phyloP scores from a whole-genome alignment of 1,139 yeast genomes.

The Diutina pseudorugosa region DNA sequence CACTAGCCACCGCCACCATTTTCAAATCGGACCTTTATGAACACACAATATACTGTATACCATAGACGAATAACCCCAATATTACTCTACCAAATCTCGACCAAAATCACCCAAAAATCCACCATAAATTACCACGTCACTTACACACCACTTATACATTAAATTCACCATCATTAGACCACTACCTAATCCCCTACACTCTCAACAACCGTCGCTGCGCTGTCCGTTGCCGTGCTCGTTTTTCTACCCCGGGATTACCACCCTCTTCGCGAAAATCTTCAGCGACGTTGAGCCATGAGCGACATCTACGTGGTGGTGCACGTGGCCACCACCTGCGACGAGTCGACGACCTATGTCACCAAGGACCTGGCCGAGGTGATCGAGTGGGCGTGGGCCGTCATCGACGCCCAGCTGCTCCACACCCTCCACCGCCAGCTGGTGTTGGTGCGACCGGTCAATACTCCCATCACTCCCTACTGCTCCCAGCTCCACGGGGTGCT shows the following conservation, averaged over 20 bases:
- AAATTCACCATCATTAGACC: too few relatives aligned
- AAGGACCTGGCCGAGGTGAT: slow-evolving; percentile 56
- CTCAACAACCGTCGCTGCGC: too few relatives aligned
- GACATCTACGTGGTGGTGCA: slow-evolving; percentile 54
- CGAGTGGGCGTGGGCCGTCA: slow-evolving; percentile 52
- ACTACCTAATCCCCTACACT: not conserved
- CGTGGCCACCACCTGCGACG: slow-evolving; percentile 60
- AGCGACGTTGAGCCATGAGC: slow-evolving; percentile 24
- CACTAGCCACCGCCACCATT: too few relatives aligned
- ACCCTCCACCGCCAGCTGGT: slow-evolving; percentile 27
- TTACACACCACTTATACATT: too few relatives aligned
- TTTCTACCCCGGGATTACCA: not conserved
- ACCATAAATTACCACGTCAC: too few relatives aligned
- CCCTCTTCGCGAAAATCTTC: not conserved
- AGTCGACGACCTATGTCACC: slow-evolving; percentile 42
- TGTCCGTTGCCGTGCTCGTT: not conserved
- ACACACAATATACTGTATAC: too few relatives aligned
- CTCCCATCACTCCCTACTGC: slow-evolving; percentile 58
- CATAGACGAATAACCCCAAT: too few relatives aligned
- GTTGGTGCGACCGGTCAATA: slow-evolving; percentile 49
- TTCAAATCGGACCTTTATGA: too few relatives aligned
- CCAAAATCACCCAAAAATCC: too few relatives aligned
- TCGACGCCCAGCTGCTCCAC: slow-evolving; percentile 31
- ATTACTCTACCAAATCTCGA: too few relatives aligned
- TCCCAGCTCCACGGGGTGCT: slow-evolving; percentile 39